phyloP scores from a whole-genome alignment of 352 stramenopile species.

The Globisporangium acanthophoron region DNA sequence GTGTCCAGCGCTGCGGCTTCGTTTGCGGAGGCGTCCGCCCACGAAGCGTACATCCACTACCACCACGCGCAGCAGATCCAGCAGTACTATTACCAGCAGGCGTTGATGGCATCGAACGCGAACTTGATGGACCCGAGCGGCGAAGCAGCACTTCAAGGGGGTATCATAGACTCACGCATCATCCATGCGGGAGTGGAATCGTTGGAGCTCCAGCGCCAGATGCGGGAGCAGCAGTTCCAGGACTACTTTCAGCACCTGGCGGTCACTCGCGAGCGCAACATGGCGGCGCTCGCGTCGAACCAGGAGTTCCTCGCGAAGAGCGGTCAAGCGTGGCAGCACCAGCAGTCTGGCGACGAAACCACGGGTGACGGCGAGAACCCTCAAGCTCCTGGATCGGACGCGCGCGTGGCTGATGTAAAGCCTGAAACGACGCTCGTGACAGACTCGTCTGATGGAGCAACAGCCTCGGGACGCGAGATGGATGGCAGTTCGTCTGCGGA shows the following conservation, averaged over 20 bases:
- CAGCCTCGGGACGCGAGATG: too few relatives aligned
- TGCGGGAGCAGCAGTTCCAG: slow-evolving; percentile 44
- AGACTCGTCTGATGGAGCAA: too few relatives aligned
- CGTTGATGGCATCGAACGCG: slow-evolving; percentile 35
- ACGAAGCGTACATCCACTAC: slow-evolving; percentile 39
- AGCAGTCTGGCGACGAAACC: slow-evolving; percentile 3
- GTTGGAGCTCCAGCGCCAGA: slow-evolving; percentile 39
- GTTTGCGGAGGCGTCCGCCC: slow-evolving; percentile 11
- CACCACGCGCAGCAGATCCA: slow-evolving; percentile 40
- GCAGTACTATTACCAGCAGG: slow-evolving; percentile 65
- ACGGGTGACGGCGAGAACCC: slow-evolving; percentile 15
- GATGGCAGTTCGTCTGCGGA: too few relatives aligned
- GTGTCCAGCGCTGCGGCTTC: background rate
- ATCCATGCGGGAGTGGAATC: slow-evolving; percentile 52
- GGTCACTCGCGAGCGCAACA: slow-evolving; percentile 43
- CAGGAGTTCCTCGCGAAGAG: slow-evolving; percentile 41
- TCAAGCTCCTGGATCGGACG: background rate
- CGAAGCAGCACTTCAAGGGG: slow-evolving; percentile 27
- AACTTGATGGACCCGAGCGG: slow-evolving; percentile 17
- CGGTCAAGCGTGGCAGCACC: slow-evolving; percentile 38
- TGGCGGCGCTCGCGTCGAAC: slow-evolving; percentile 37
- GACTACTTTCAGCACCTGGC: slow-evolving; percentile 50
- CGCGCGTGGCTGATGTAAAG: too few relatives aligned
- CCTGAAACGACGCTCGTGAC: too few relatives aligned
- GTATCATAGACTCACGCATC: slow-evolving; percentile 53